Evolutionary conservation across 208 protist genomes (phyloP).

Genomic region (Crithidia acanthocephali): DNA sequence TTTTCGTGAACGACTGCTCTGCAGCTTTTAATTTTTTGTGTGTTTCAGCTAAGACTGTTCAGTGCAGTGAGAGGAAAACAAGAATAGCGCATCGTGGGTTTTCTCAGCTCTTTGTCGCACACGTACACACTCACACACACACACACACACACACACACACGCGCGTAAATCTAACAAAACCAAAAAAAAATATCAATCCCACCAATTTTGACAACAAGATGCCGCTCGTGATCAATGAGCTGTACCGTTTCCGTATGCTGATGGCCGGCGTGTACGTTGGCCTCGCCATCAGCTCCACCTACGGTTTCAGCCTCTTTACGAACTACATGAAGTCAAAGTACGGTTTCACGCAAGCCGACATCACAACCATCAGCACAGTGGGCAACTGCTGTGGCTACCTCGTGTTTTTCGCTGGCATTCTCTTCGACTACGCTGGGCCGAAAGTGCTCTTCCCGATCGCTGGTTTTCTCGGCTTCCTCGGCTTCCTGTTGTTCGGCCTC

Average conservation of each 20-base stretch:
- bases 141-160: slow-evolving; percentile 3
- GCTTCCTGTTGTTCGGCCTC: slow-evolving; percentile 70
- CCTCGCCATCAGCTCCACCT: slow-evolving; percentile 69
- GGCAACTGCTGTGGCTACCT: slow-evolving; percentile 71
- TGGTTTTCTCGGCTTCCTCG: slow-evolving; percentile 49
- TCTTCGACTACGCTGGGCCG: slow-evolving; percentile 79
- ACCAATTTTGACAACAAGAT: slow-evolving; percentile 15
- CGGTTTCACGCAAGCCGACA: slow-evolving; percentile 63
- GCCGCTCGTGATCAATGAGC: slow-evolving; percentile 64
- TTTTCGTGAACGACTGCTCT: too few species aligned
- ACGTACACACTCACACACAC: too few species aligned
- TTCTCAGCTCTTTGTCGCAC: too few species aligned
- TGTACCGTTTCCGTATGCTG: slow-evolving; percentile 78
- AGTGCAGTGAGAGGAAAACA: too few species aligned
- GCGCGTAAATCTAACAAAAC: too few species aligned
- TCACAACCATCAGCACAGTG: slow-evolving; percentile 86
- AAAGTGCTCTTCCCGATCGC: slow-evolving; percentile 52
- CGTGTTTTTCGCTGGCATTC: slow-evolving; percentile 62
- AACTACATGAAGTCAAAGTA: slow-evolving; percentile 59
- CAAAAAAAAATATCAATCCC: not conserved
- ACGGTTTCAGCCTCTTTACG: slow-evolving; percentile 80
- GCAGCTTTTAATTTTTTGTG: too few species aligned
- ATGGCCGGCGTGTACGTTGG: slow-evolving; percentile 68
- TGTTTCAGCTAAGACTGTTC: too few species aligned
- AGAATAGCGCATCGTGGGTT: too few species aligned